Evolutionary conservation across 1,139 yeast genomes (phyloP).

Genomic region (Suhomyces wounanorum): DNA sequence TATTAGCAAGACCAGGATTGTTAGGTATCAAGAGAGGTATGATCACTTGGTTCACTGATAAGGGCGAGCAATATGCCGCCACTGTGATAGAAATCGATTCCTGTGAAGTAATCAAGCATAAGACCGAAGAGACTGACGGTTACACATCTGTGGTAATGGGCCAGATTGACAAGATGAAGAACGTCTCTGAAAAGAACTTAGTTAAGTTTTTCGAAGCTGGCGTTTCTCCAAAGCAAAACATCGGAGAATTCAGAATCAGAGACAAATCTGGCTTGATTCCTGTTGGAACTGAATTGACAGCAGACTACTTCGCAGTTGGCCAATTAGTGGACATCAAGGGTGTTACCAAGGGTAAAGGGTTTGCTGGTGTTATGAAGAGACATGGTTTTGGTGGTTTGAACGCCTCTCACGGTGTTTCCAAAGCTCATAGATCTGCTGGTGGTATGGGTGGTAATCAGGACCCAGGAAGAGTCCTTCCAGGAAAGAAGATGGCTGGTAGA

Average conservation of each 20-base stretch:
- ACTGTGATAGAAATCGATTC: constrained; percentile 88
- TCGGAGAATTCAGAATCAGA: constrained; percentile 79
- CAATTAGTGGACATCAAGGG: constrained; percentile 82
- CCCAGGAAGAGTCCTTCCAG: constrained; percentile 96
- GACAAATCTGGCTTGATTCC: constrained; percentile 67
- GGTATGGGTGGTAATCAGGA: constrained; percentile 94
- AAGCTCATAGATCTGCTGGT: constrained; percentile 95
- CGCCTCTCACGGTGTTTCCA: constrained; percentile 96
- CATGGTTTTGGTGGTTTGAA: constrained; percentile 88
- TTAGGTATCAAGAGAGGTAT: constrained; percentile 85
- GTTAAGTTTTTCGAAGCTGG: constrained; percentile 81
- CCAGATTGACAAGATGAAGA: constrained; percentile 70
- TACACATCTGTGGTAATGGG: constrained; percentile 88
- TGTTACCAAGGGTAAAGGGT: constrained; percentile 91
- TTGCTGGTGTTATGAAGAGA: constrained; percentile 98
- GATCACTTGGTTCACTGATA: constrained; percentile 76
- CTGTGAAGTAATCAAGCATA: constrained; percentile 79
- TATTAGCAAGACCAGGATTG: constrained; percentile 79
- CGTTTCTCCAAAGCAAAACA: constrained; percentile 78
- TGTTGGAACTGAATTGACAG: constrained; percentile 74
- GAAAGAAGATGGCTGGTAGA: constrained; percentile 97
- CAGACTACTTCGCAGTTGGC: constrained; percentile 83
- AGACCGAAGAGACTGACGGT: constrained; percentile 70
- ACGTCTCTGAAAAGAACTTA: constrained; percentile 63
- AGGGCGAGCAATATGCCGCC: constrained; percentile 72